Evolutionary conservation across 2,329 filamentous ascomycete genomes (phyloP).

Genomic region (Aurifilum marmelostoma): DNA sequence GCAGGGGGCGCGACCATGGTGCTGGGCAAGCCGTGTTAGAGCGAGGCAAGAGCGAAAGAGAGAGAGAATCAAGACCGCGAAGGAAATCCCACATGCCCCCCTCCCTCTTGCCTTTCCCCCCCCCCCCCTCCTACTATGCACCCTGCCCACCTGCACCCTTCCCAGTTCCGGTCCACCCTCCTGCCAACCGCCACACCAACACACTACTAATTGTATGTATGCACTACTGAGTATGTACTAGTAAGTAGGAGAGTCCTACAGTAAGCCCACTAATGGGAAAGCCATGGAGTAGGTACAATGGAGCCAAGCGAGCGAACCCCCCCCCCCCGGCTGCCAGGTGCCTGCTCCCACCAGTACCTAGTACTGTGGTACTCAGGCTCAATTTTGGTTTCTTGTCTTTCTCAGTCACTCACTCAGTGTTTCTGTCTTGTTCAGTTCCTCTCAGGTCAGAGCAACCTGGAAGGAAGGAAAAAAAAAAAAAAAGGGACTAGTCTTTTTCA

Average conservation of each 20-base stretch:
- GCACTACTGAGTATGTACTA: neutral
- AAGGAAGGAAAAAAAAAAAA: neutral
- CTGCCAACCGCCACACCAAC: constrained; percentile 19
- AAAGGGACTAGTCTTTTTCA: constrained; percentile 8
- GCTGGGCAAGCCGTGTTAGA: constrained; percentile 12
- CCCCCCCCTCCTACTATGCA: neutral
- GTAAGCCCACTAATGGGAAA: neutral
- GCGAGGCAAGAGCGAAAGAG: constrained; percentile 11
- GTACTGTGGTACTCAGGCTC: neutral
- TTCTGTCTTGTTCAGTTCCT: neutral
- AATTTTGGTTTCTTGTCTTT: neutral
- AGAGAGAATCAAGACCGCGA: neutral
- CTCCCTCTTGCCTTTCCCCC: neutral
- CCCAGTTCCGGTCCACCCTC: constrained; percentile 13
- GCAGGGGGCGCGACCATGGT: constrained; percentile 14
- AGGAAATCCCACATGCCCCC: constrained; percentile 22
- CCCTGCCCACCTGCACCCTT: constrained; percentile 7
- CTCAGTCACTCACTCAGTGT: neutral
- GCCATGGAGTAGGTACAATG: neutral
- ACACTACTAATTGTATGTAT: neutral
- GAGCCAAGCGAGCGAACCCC: too few relatives aligned
- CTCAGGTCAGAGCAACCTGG: constrained; percentile 2
- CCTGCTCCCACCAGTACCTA: constrained; percentile 2
- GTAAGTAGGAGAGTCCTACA: neutral
- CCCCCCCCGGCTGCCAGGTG: neutral